Evolutionary conservation across 2,329 filamentous ascomycete genomes (phyloP).

Genomic region (Monosporascus sp.): DNA sequence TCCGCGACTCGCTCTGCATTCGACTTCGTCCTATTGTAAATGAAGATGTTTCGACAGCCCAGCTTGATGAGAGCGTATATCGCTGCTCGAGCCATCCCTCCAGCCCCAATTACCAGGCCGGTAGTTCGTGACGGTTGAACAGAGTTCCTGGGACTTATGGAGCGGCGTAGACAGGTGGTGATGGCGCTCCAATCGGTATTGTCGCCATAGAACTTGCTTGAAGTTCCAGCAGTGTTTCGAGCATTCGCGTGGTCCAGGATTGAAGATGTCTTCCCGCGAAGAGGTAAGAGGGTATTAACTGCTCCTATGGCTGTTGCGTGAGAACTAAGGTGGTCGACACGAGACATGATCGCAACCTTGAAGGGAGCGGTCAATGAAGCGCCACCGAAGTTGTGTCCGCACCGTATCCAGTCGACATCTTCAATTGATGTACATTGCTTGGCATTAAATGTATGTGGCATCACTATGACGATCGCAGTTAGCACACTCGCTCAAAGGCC

Average conservation of each 20-base stretch:
- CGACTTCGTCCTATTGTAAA: constrained; percentile 61
- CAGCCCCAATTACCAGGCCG: constrained; percentile 56
- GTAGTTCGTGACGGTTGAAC: constrained; percentile 49
- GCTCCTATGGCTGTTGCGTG: constrained; percentile 69
- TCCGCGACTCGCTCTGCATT: constrained; percentile 58
- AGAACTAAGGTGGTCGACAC: constrained; percentile 60
- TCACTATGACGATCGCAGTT: constrained; percentile 28
- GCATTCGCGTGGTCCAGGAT: constrained; percentile 53
- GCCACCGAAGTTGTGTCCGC: constrained; percentile 61
- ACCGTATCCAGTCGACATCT: constrained; percentile 54
- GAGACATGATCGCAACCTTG: constrained; percentile 63
- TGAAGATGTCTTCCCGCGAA: constrained; percentile 46
- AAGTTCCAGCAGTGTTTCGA: constrained; percentile 55
- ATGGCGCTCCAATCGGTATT: constrained; percentile 69
- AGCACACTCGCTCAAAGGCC: background rate
- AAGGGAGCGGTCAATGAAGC: constrained; percentile 65
- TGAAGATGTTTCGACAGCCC: constrained; percentile 67
- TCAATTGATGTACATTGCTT: constrained; percentile 57
- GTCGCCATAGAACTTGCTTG: constrained; percentile 63
- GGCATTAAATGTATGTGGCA: constrained; percentile 62
- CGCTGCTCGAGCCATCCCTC: constrained; percentile 69
- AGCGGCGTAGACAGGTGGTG: constrained; percentile 55
- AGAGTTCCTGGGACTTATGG: constrained; percentile 63
- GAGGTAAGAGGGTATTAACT: constrained; percentile 65
- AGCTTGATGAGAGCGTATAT: constrained; percentile 70